Evolutionary conservation across 2,329 filamentous ascomycete species (phyloP), one percentile per base, ranked within the genome.

Genomic region (Aspergillus ustus): DNA sequence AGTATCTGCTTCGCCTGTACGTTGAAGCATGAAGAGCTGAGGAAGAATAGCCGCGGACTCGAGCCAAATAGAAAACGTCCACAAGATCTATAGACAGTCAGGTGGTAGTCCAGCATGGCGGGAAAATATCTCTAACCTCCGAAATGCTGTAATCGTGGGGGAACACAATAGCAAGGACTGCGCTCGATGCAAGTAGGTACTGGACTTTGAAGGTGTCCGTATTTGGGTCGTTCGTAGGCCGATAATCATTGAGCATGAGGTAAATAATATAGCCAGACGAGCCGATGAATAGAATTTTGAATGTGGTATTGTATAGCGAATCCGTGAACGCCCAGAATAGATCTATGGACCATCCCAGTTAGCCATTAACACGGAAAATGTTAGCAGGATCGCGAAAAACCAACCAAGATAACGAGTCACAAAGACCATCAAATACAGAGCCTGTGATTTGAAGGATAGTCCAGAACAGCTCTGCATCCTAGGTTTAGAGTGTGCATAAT

Each of bases 391-490:
- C 61, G n/a, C 46, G 57, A n/a, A 44, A 55, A 44, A 61, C 77
- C 59, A 81, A 92, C 90, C 90, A 65, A 99, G 86, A 79, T 99
- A 99, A 74, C 95, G 88, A 65, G 93, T 96, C 48, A 96, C 77
- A 79, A 99, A 99, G 72, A 99, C 95, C 49, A 97, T 82, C 69
- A 98, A 84, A 80, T 99, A 99, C 60, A 99, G 86, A 54, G 89
- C 92, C 85, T 99, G 95, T 64, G 94, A 97, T 79, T 99, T 99
- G 86, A 99, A 98, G 17, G 95, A 99, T 79, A 99, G 94, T 71
- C 95, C 95, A 46, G 94, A 90, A 77, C 93, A 97, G 84, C 93
- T 97, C 94, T 97, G 57, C 34, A 46, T 63, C 28, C 45, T 22
- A 22, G 19, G 11, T 56, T 68, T 56, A 67, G 63, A 50, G 11